phyloP scores from a whole-genome alignment of 768 basidiomycete species.

The Mycena haematopus region DNA sequence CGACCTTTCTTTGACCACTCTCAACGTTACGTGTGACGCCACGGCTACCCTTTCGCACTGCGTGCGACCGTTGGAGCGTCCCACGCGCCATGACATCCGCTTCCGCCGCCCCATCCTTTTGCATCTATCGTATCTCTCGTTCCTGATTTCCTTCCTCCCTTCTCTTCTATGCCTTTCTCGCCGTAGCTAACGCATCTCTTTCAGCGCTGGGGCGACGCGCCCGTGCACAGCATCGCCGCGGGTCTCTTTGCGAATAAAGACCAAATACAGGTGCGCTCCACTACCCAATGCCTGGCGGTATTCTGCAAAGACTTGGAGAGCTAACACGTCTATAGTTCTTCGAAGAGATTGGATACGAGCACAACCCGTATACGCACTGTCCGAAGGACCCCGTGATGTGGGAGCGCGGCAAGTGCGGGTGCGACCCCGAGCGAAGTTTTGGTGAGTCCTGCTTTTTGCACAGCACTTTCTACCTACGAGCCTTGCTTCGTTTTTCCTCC shows the following conservation, averaged over 20 bases:
- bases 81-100: no score
- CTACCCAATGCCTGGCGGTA: background rate
- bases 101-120: background rate
- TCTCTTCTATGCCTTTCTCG: conserved; percentile 33
- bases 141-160: no score
- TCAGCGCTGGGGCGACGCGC: conserved; percentile 64
- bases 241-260: conserved; percentile 62
- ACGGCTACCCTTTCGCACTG: no score
- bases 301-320: no score
- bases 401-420: conserved; percentile 52
- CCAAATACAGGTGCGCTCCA: conserved; percentile 49
- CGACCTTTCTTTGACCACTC: no score
- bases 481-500: background rate
- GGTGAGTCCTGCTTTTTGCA: conserved; percentile 53
- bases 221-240: conserved; percentile 73
- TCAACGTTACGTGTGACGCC: no score
- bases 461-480: no score
- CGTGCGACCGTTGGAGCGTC: no score
- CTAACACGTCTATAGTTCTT: conserved; percentile 55
- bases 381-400: conserved; percentile 42
- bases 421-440: conserved; percentile 60
- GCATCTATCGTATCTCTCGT: background rate
- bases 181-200: conserved; percentile 28
- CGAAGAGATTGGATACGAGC: conserved; percentile 70
- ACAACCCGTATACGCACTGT: conserved; percentile 64